These are phyloP conservation scores for Pseudogymnoascus sp. DNA, from an alignment of 2,329 filamentous ascomycete genomes.

Conservation along the genomic window DNA sequence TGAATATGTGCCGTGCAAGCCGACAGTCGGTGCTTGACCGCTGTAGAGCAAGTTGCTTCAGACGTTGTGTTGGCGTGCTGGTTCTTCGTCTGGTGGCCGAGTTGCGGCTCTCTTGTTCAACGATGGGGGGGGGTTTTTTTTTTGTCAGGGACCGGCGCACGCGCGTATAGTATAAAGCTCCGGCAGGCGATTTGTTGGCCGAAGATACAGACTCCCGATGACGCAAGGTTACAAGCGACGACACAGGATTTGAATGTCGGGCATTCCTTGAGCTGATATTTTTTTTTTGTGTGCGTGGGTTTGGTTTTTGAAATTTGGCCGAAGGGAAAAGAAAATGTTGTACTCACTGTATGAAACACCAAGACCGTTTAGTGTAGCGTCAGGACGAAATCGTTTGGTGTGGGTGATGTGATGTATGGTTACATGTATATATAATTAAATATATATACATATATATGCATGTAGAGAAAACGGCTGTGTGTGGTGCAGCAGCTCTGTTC, in stretches of 20 bases:
- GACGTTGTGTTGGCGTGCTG: neutral
- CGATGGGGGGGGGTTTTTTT: neutral
- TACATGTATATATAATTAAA: conserved; percentile 4
- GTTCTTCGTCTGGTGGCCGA: neutral
- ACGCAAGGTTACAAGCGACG: neutral
- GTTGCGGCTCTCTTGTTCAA: neutral
- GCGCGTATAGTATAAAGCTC: neutral
- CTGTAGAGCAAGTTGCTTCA: neutral
- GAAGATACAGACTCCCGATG: neutral
- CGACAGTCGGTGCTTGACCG: neutral
- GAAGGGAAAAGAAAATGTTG: neutral
- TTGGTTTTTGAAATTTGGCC: neutral
- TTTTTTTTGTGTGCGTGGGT: neutral
- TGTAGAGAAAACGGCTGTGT: neutral
- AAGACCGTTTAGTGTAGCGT: neutral
- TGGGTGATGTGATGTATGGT: neutral
- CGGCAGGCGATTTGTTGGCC: neutral
- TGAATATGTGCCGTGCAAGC: neutral
- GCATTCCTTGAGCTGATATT: neutral
- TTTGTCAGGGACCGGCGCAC: neutral
- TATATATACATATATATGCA: conserved; percentile 4
- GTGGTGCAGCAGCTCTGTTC: neutral
- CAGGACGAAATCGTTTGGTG: neutral
- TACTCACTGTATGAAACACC: conserved; percentile 1
- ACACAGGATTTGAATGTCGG: neutral